Conservation (phyloP, 129 eudicot genomes). For the Flaveria bidentis region DNA sequence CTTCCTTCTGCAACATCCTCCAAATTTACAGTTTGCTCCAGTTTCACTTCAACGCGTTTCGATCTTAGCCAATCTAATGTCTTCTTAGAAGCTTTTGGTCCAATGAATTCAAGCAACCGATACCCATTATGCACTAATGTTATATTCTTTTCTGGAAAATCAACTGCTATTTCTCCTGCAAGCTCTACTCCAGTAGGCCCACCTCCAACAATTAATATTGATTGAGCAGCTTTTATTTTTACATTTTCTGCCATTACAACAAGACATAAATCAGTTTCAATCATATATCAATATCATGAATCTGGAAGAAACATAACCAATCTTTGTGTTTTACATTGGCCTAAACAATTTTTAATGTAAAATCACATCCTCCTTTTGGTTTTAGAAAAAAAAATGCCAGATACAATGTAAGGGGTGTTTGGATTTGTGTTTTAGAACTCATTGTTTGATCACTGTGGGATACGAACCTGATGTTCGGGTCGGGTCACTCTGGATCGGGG, state of each 20-base stretch:
- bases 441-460: neutral
- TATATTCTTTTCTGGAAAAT: constrained; percentile 64
- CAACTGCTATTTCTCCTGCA: constrained; percentile 80
- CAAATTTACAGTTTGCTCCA: constrained; percentile 56
- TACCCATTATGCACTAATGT: constrained; percentile 69
- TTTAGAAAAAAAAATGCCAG: too few relatives aligned
- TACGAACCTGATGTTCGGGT: too few relatives aligned
- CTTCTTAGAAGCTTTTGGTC: constrained; percentile 75
- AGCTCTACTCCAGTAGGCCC: constrained; percentile 95
- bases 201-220: constrained; percentile 80
- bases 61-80: constrained; percentile 68
- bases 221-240: constrained; percentile 64
- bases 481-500: too few relatives aligned
- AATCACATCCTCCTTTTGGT: too few relatives aligned
- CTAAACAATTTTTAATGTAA: too few relatives aligned
- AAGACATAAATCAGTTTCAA: constrained; percentile 12
- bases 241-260: constrained; percentile 57
- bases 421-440: neutral
- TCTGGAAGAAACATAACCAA: too few relatives aligned
- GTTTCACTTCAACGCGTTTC: constrained; percentile 67
- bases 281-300: too few relatives aligned
- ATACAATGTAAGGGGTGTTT: neutral
- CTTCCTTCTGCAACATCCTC: constrained; percentile 49
- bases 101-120: constrained; percentile 77
- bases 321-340: too few relatives aligned